Evolutionary conservation across 1,139 yeast genomes (phyloP), one percentile per base, ranked within the genome.

Genomic region (Nakaseomyces glabratus): DNA sequence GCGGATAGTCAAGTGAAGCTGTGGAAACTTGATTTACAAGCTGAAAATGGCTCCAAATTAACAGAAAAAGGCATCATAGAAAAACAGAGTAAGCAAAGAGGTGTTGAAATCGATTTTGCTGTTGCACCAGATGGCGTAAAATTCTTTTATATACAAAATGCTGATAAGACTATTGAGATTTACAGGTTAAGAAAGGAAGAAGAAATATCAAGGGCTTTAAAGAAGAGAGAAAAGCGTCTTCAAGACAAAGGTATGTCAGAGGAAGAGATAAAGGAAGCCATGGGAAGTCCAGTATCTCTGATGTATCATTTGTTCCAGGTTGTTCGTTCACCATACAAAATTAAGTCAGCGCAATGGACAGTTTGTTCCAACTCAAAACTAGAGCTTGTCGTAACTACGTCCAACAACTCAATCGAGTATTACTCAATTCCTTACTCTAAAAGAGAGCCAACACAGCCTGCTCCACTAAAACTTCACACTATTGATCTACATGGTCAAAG

Each of bases 401-500:
- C 78, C 13, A 80, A 78, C 52, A 90, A 90, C 57, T 69, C 82
- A 10, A 63, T 90, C 20, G 94, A 85, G 52, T 73, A 73, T 48
- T 78, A 79, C 55, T 59, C 66, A 7, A 60, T 84, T 20, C 57
- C 65, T 17, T 59, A 66, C 31, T 60, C 64, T 11, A 68, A 67
- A 36, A 69, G 70, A 31, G 76, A 73, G 25, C 68, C 73, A 11
- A 62, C 71, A 3, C 64, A 66, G 22, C 69, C 73, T 4, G 57
- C 63, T 2, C 47, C 58, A 11, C 42, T 37, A 16, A 75, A 67
- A 47, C 52, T 63, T 18, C 73, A 73, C 49, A 60, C 76, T 1
- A 66, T 90, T 22, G 95, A 86, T 32, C 60, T 76, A 31, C 70
- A 74, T 33, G 99, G 98, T 17, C 96, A 88, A 54, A 74, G 96